phyloP scores from a whole-genome alignment of 108 stramenopile genomes.

The Nannochloropsis granulata region DNA sequence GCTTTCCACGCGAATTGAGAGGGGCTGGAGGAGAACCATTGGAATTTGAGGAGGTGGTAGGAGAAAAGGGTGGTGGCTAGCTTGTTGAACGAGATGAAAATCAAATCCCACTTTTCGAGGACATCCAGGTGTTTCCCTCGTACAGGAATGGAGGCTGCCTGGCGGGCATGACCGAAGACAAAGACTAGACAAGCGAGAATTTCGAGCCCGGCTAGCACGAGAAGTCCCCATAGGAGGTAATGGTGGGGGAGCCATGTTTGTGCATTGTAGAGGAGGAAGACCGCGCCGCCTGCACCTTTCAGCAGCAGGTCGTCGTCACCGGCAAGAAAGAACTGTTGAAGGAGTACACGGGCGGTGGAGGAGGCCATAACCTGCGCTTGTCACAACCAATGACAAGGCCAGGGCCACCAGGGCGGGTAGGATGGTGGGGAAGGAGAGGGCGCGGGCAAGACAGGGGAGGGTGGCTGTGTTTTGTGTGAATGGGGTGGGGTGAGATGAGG shows the following conservation, averaged over 20 bases:
- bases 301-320: constrained; percentile 7
- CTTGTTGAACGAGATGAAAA: constrained; percentile 59
- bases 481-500: too few species aligned
- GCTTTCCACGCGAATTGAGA: constrained; percentile 32
- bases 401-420: too few species aligned
- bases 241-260: constrained; percentile 21
- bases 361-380: neutral
- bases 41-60: constrained; percentile 53
- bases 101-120: constrained; percentile 19
- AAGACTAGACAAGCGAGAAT: constrained; percentile 19
- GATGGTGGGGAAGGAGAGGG: too few species aligned
- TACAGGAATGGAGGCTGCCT: constrained; percentile 16
- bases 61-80: constrained; percentile 65
- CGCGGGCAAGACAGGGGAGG: too few species aligned
- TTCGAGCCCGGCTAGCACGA: constrained; percentile 33
- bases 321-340: neutral
- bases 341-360: neutral
- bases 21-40: constrained; percentile 40
- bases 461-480: too few species aligned
- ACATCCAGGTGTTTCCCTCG: constrained; percentile 41
- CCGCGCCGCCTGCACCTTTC: constrained; percentile 16
- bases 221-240: constrained; percentile 6
- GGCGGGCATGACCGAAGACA: constrained; percentile 5
- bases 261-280: constrained; percentile 16
- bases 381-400: too few species aligned